A percentile compares a stretch with the other conserved stretches of the same genome.
Conservation (phyloP, 2,329 filamentous ascomycete species). For the Elsinoe batatas region DNA sequence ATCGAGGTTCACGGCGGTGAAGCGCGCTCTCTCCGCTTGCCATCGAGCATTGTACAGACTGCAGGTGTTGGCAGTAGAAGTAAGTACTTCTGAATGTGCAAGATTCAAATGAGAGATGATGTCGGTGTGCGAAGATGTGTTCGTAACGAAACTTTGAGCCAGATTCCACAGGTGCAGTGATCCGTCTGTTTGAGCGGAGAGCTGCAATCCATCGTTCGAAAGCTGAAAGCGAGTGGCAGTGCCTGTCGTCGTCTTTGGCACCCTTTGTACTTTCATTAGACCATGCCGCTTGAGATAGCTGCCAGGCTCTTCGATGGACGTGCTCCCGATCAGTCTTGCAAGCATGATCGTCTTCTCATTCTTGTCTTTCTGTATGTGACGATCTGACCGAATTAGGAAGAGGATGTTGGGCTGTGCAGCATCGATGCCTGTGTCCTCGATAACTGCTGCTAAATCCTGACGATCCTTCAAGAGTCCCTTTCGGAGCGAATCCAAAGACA, state of each 20-base stretch:
- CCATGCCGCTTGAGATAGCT: neutral
- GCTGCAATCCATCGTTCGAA: neutral
- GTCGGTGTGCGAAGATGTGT: neutral
- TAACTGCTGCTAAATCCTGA: conserved; percentile 33
- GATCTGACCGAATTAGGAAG: neutral
- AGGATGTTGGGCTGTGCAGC: conserved; percentile 1
- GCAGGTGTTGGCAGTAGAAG: neutral
- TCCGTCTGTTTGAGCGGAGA: neutral
- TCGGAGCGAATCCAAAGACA: conserved; percentile 29
- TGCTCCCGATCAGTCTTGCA: neutral
- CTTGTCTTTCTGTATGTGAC: neutral
- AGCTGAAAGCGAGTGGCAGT: neutral
- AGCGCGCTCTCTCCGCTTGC: conserved; percentile 15
- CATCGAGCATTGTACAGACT: neutral
- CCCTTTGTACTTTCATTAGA: neutral
- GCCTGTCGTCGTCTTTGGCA: neutral
- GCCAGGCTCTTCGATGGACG: neutral
- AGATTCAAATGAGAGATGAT: neutral
- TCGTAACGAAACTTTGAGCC: neutral
- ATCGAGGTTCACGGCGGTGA: neutral
- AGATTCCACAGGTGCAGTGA: neutral
- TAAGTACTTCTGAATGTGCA: neutral
- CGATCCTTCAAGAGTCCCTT: conserved; percentile 36
- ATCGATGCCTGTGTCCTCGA: conserved; percentile 24
- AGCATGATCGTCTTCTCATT: neutral